Conservation (phyloP, 371 early-diverging fungal species). For the Apophysomyces elegans region DNA sequence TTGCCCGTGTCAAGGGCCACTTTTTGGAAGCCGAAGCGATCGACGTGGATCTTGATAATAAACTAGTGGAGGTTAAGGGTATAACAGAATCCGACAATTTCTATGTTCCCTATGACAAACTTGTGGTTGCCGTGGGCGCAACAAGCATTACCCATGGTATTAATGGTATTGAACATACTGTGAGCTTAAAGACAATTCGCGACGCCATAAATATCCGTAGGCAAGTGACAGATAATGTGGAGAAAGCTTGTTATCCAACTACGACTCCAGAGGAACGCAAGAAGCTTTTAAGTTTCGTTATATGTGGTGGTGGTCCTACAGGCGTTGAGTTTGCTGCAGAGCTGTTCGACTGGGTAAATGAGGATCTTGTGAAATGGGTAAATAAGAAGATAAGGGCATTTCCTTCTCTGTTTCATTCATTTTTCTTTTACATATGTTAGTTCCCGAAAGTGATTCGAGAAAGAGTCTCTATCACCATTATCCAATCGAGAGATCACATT, state of each 20-base stretch:
- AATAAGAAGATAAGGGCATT: slow-evolving; percentile 14
- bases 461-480: slow-evolving; percentile 69
- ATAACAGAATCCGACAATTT: slow-evolving; percentile 38
- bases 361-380: slow-evolving; percentile 78
- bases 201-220: slow-evolving; percentile 77
- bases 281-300: slow-evolving; percentile 82
- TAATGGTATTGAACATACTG: slow-evolving; percentile 76
- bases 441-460: slow-evolving; percentile 66
- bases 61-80: slow-evolving; percentile 56
- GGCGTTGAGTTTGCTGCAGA: slow-evolving; percentile 87
- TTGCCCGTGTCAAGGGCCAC: slow-evolving; percentile 49
- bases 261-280: slow-evolving; percentile 75
- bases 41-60: slow-evolving; percentile 71
- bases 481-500: slow-evolving; percentile 80
- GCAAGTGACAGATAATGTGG: slow-evolving; percentile 76
- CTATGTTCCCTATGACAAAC: slow-evolving; percentile 75
- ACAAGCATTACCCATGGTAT: slow-evolving; percentile 81
- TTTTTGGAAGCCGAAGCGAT: slow-evolving; percentile 66
- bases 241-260: slow-evolving; percentile 81
- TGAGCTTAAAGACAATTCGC: slow-evolving; percentile 69
- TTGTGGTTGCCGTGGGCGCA: slow-evolving; percentile 87
- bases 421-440: slow-evolving; percentile 25
- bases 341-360: slow-evolving; percentile 81
- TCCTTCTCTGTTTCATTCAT: slow-evolving; percentile 1
- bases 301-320: slow-evolving; percentile 86